phyloP scores from a whole-genome alignment of 106 monocot species.

The Platanthera guangdongensis region DNA sequence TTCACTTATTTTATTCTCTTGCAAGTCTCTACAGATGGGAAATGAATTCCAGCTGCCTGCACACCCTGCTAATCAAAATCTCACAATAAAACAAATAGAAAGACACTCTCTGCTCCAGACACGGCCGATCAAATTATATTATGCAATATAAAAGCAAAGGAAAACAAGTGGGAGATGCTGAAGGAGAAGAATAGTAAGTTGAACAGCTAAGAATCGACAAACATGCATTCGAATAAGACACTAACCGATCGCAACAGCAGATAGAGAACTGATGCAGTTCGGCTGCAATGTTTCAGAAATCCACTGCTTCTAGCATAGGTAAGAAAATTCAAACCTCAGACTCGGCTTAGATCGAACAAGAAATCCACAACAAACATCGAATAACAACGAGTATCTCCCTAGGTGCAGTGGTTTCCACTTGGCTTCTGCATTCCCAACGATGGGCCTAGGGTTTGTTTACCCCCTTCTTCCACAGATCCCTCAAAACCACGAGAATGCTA shows the following conservation, averaged over 20 bases:
- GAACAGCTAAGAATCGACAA: background rate
- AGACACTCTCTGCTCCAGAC: background rate
- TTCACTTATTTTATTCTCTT: background rate
- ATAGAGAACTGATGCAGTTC: slow-evolving; percentile 1
- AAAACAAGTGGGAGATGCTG: background rate
- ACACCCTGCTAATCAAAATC: background rate
- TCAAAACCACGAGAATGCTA: too few species aligned
- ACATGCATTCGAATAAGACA: background rate
- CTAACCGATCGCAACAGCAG: background rate
- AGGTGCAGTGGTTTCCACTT: background rate
- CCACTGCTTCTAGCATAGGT: background rate
- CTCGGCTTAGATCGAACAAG: background rate
- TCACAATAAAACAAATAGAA: background rate
- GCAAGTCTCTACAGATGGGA: background rate
- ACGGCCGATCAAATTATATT: background rate
- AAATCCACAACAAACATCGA: background rate
- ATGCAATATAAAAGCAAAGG: background rate
- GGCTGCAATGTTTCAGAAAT: background rate
- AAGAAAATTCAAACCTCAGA: background rate
- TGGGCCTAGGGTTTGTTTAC: background rate
- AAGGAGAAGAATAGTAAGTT: background rate
- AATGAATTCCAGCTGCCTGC: background rate
- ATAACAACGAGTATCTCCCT: background rate
- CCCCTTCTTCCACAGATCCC: background rate
- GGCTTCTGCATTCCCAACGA: slow-evolving; percentile 7